Conservation (phyloP, 2,329 filamentous ascomycete genomes). For the Arachnopeziza araneosa region DNA sequence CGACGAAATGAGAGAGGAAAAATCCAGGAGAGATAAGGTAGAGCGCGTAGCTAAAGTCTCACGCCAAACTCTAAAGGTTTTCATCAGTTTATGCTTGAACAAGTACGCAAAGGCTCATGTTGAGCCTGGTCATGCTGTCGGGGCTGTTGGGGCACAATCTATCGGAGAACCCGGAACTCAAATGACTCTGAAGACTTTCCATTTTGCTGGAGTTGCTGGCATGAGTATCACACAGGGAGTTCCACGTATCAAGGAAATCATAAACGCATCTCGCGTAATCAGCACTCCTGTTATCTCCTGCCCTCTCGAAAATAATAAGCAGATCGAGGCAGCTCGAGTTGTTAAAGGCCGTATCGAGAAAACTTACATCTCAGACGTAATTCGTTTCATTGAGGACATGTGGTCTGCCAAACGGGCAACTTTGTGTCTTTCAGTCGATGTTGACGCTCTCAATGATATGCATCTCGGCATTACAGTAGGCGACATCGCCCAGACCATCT, state of each 20-base stretch:
- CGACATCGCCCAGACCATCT: conserved; percentile 73
- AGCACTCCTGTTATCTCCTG: conserved; percentile 92
- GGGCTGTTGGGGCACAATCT: conserved; percentile 92
- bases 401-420: conserved; percentile 75
- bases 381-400: conserved; percentile 78
- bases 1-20: conserved; percentile 27
- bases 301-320: conserved; percentile 68
- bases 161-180: conserved; percentile 98
- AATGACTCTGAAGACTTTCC: conserved; percentile 99
- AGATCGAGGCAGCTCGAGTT: conserved; percentile 75
- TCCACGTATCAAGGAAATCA: conserved; percentile 99
- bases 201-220: conserved; percentile 98
- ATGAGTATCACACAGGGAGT: conserved; percentile 99
- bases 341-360: conserved; percentile 95
- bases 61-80: conserved; percentile 62
- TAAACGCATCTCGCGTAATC: conserved; percentile 93
- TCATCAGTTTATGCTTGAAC: conserved; percentile 75
- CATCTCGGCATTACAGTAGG: conserved; percentile 70
- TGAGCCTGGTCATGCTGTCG: conserved; percentile 92
- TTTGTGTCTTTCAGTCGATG: conserved; percentile 77
- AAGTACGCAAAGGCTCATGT: conserved; percentile 91
- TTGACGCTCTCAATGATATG: conserved; percentile 69
- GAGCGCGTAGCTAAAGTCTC: conserved; percentile 84
- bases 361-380: conserved; percentile 78
- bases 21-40: conserved; percentile 30